Percentiles rank a stretch among this genome's conserved stretches.
Evolutionary conservation across 2,329 filamentous ascomycete species (phyloP).

Genomic region (Arthroderma sp.): DNA sequence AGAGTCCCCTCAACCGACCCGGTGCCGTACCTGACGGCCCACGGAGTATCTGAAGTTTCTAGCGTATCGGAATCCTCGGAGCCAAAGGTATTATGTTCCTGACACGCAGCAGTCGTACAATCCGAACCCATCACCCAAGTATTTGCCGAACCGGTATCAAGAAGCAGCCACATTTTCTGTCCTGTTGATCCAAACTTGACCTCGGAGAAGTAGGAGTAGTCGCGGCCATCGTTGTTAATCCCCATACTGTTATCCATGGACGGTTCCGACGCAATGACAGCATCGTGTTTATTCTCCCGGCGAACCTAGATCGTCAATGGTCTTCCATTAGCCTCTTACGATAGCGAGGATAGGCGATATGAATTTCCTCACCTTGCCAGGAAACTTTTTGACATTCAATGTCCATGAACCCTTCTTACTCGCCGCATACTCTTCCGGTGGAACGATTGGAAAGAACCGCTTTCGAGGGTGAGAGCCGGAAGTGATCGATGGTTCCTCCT

Average conservation of each 20-base stretch:
- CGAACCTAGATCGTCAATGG: slow-evolving; percentile 18
- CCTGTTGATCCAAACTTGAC: slow-evolving; percentile 38
- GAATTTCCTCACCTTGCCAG: slow-evolving; percentile 12
- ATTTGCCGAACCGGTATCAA: slow-evolving; percentile 47
- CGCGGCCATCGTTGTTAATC: slow-evolving; percentile 41
- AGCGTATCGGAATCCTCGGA: slow-evolving; percentile 52
- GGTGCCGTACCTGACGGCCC: slow-evolving; percentile 62
- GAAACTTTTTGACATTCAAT: slow-evolving; percentile 26
- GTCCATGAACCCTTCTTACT: slow-evolving; percentile 17
- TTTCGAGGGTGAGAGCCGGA: slow-evolving; percentile 11
- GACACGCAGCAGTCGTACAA: slow-evolving; percentile 55
- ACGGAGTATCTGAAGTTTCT: slow-evolving; percentile 39
- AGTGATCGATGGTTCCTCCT: background rate
- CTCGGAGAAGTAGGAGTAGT: slow-evolving; percentile 41
- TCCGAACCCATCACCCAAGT: slow-evolving; percentile 70
- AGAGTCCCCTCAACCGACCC: slow-evolving; percentile 57
- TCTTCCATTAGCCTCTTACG: background rate
- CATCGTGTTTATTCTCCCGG: slow-evolving; percentile 37
- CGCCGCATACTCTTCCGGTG: slow-evolving; percentile 13
- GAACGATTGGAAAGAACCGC: slow-evolving; percentile 22
- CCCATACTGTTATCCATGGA: slow-evolving; percentile 34
- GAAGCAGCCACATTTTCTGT: slow-evolving; percentile 39
- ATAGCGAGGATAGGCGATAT: background rate
- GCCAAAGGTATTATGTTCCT: slow-evolving; percentile 57
- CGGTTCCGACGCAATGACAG: slow-evolving; percentile 28